phyloP scores from a whole-genome alignment of 257 asterid species.

The Galeopsis tetrahit region DNA sequence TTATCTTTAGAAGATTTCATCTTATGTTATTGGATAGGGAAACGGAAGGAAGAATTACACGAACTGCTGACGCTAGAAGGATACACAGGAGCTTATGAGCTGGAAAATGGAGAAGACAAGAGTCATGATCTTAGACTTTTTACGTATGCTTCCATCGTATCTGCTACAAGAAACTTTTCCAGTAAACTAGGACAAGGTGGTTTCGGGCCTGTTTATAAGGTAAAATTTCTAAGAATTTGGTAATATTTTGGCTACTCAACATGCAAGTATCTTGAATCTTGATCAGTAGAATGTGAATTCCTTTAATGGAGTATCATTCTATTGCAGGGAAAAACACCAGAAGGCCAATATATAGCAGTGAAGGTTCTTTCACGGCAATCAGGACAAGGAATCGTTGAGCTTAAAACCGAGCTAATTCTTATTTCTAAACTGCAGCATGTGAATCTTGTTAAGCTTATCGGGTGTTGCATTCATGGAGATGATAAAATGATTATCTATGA shows the following conservation, averaged over 20 bases:
- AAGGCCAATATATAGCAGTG: slow-evolving; percentile 64
- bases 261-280: too few relatives aligned
- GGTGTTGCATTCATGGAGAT: slow-evolving; percentile 57
- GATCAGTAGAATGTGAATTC: neutral
- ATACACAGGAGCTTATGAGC: slow-evolving; percentile 37
- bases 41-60: slow-evolving; percentile 37
- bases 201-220: slow-evolving; percentile 68
- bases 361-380: slow-evolving; percentile 61
- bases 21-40: slow-evolving; percentile 34
- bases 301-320: neutral
- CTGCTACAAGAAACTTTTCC: slow-evolving; percentile 59
- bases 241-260: neutral
- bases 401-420: slow-evolving; percentile 61
- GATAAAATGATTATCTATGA: slow-evolving; percentile 66
- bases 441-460: slow-evolving; percentile 60
- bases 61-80: slow-evolving; percentile 47
- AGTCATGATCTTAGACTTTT: slow-evolving; percentile 49
- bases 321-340: slow-evolving; percentile 53
- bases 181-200: slow-evolving; percentile 69
- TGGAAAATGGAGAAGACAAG: slow-evolving; percentile 41
- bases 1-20: neutral
- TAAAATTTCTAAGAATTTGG: neutral
- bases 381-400: slow-evolving; percentile 65
- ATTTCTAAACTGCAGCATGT: slow-evolving; percentile 67
- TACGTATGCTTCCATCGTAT: slow-evolving; percentile 45